Evolutionary conservation across 179 eudicot species (phyloP), one percentile per base, ranked within the genome.

Genomic region (Silene vulgaris): DNA sequence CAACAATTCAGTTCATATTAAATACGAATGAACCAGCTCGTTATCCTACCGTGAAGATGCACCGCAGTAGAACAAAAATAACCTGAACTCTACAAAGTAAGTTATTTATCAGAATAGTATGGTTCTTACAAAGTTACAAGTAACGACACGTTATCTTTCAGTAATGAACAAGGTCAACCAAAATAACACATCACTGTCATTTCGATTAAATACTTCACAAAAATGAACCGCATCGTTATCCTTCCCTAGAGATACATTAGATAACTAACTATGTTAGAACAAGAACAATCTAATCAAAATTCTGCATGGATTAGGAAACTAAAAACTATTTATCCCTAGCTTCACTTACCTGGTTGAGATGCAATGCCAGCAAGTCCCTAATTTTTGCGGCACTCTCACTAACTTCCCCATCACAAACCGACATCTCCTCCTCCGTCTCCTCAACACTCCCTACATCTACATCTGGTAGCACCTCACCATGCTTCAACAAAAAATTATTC

Each of bases 401-500:
- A 62, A 69, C 90, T 61, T 89, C 90, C 5, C 90, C 92, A 69
- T 84, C 85, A 78, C 78, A 87, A 29, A 62, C 84, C 2, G 86
- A 77, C 65, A 81, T 45, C 72, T 76, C 85, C 30, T 76, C 76
- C 59, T 77, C 82, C 65, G 14, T 11, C 52, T 74, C 78, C 14
- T 69, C 30, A 65, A 71, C 45, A 9, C 69, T 63, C 74, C 54
- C 82, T 28, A 69, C 73, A 40, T 77, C 73, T 28, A 79, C 89
- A 72, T 87, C 93, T 3, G 77, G 85, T 62, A 84, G 37, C 16
- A 78, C 74, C 80, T 91, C 97, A 9, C 96, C 86, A 54, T 87
- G 89, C 82, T 90, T 84, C 77, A 91, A 85, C 79, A 94, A 84
- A 76, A 90, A 94, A 85, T 94, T 94, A 76, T 94, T 88, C 79